These are phyloP conservation scores for Pichia ethanolica DNA, from an alignment of 805 yeast species.

Conservation along the genomic window DNA sequence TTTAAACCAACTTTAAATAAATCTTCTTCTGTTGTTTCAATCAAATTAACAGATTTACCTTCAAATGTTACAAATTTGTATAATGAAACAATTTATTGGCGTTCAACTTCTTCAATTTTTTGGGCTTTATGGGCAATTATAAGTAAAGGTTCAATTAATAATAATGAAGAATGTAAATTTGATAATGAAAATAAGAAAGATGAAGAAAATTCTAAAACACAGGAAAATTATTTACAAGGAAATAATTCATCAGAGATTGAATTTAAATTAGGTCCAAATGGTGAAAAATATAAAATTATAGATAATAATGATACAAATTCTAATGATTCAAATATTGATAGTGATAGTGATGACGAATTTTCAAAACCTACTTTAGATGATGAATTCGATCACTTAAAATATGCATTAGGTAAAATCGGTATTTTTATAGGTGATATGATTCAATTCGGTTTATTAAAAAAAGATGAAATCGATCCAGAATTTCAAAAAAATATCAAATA, in stretches of 20 bases:
- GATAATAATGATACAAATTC: slow-evolving; percentile 18
- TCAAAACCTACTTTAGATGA: slow-evolving; percentile 37
- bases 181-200: neutral
- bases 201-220: neutral
- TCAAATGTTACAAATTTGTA: slow-evolving; percentile 41
- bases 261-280: slow-evolving; percentile 47
- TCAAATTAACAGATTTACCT: slow-evolving; percentile 29
- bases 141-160: slow-evolving; percentile 19
- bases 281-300: slow-evolving; percentile 37
- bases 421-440: slow-evolving; percentile 70
- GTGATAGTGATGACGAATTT: slow-evolving; percentile 18
- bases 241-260: slow-evolving; percentile 15
- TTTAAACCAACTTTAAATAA: slow-evolving; percentile 7
- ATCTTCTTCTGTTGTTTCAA: slow-evolving; percentile 26
- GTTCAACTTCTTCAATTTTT: slow-evolving; percentile 66
- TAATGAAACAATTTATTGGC: slow-evolving; percentile 68
- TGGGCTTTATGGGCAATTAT: slow-evolving; percentile 95
- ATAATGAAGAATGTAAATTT: neutral
- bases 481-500: slow-evolving; percentile 33
- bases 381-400: slow-evolving; percentile 70
- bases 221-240: neutral
- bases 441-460: slow-evolving; percentile 45
- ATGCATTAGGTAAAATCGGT: slow-evolving; percentile 67
- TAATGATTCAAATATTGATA: slow-evolving; percentile 19
- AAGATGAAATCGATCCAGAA: slow-evolving; percentile 23